Base-by-base conservation (phyloP, 768 basidiomycete species). In the Lentinus brumalis region DNA sequence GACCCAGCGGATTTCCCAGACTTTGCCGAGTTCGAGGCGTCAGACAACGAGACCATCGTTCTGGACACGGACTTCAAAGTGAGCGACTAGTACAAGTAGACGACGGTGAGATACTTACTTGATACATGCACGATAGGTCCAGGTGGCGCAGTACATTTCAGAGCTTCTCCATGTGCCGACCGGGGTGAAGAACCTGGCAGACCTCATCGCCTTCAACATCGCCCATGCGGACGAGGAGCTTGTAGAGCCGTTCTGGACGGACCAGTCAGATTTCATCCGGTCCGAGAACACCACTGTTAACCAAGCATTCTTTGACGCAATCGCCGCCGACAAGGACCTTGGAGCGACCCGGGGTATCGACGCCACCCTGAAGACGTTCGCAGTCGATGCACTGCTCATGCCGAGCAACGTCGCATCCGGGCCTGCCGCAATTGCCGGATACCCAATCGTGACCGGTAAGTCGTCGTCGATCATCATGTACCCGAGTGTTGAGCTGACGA, bases 1-100 rank as follows among this genome's bases (percentile, higher is more conserved):
- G 87, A 89, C 66, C 85, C 86, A 0, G 83, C 85, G 1, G 84
- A 88, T 59, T 72, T 89, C 15, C 81, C 85, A 0, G 81, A 82
- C 30, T 82, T 81, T 3, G 76, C 79, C 0, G 84, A 84, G 55
- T 65, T 77, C 18, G 60, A 65, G 3, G 81, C 81, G 0, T 78
- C 79, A 21, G 56, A 60, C 0, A 84, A 85, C 57, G 86, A 88
- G 68, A 81, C 76, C 0, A 70, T 83, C 15, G 86, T 87, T 2
- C 62, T 85, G n/a, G 65, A 75, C 11, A 73, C 76, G 0, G 86
- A 88, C 62, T 84, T 88, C 73, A 88, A 86, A 78, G 87, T 82
- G 51, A 44, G 69, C 59, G 15, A 5, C 21, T 42, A 5, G 29
- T 31, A 15, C 26, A 10, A 7, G 10, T 1, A n/a, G 5, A 18